Conservation (phyloP, 257 asterid species). For the Rhazya stricta region DNA sequence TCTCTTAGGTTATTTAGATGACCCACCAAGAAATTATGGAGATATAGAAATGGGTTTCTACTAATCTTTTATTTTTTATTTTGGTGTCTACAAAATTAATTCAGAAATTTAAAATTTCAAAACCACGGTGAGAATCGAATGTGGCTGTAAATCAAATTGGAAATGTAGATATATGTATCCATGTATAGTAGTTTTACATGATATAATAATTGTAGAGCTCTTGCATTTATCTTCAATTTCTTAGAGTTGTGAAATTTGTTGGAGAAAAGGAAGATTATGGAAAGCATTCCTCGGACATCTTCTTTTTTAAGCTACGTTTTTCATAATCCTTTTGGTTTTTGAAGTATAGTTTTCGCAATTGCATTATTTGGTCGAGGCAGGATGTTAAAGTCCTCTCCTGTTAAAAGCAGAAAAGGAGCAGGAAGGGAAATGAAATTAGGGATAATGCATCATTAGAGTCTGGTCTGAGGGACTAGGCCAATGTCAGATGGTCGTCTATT, state of each 20-base stretch:
- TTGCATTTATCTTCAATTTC: background rate
- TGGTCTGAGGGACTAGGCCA: background rate
- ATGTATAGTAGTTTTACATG: background rate
- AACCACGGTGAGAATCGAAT: background rate
- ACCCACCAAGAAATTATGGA: conserved; percentile 3
- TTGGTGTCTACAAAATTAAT: background rate
- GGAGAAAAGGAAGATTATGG: background rate
- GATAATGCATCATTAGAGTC: background rate
- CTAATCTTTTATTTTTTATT: background rate
- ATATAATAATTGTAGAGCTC: background rate
- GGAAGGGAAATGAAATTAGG: background rate
- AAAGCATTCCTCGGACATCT: background rate
- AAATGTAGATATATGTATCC: background rate
- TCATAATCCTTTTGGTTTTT: background rate
- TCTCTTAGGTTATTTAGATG: conserved; percentile 5
- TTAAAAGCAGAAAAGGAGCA: background rate
- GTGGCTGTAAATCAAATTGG: conserved; percentile 3
- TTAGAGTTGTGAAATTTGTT: background rate
- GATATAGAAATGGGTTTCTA: background rate
- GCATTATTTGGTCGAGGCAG: background rate
- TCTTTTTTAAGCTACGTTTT: background rate
- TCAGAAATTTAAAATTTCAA: background rate
- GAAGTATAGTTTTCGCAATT: background rate
- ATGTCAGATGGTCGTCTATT: background rate
- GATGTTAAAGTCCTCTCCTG: background rate